Evolutionary conservation across 192 early-diverging fungal species (phyloP), one percentile per base, ranked within the genome.

Genomic region (Entophlyctis helioformis): DNA sequence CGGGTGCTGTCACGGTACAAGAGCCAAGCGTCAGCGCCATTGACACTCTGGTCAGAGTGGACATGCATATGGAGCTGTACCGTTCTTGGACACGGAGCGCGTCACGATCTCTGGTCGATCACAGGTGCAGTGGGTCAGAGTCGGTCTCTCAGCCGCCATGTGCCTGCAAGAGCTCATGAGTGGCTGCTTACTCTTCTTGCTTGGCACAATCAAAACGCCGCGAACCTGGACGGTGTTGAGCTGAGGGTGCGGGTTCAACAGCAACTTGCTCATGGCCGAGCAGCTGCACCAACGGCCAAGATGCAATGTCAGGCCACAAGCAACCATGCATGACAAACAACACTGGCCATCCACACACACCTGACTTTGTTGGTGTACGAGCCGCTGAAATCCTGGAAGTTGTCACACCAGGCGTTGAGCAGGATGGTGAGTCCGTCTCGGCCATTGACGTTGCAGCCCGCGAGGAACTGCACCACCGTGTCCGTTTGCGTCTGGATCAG

Each of bases 311-410:
- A 11, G 19, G 19, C 22, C 9, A 10, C 25, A 44, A 25, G 5
- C 20, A 12, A 13, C 4, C 18, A 44, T 27, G 9, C 13, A 26
- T 18, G 21, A 16, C 8, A 44, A 11, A 44, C 33, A 34, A 15
- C 33, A 8, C 15, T 34, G 8, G 8, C 22, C 22, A 12, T 15
- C 20, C 13, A 22, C 1, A 54, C 48, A 44, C 57, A 83, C 81
- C 76, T 81, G 59, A 85, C 60, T 70, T 92, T 96, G 56, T 81
- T 71, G 41, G 61, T 76, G 46, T 87, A 90, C 41, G 81, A 82
- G 15, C 92, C 92, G 28, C 74, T 76, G 45, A 94, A 81, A 50
- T 82, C 80, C 23, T 72, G 62, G 48, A 84, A 85, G 57, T 86
- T 76, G n/a, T 83, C 86, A 54, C 78, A 78, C 92, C 92, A 96